Evolutionary conservation across 208 protist genomes (phyloP), one percentile per base, ranked within the genome.

Genomic region (Naegleria gruberi): DNA sequence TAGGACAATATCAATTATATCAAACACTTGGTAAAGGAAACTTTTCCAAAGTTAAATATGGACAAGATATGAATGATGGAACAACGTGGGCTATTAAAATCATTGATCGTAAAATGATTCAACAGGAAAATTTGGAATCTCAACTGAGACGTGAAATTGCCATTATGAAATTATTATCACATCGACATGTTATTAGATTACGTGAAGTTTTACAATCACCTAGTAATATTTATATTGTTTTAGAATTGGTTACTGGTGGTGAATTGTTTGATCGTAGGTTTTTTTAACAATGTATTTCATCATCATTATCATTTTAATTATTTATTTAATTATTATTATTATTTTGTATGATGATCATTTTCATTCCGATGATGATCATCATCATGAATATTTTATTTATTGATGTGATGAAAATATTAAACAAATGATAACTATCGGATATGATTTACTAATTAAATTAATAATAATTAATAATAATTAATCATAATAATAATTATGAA

Each of bases 241-340:
- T 92, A 23, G 91, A 92, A 89, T 84, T 92, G 4, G 88, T 92
- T 23, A 92, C 83, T 26, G 94, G 96, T 85, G 97, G 97, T 0
- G 97, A 98, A 92, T 93, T 99, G 86, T 98, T 98, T 89, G 96
- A 98, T 89, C 92, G 97, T 82, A 98, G n/a, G n/a, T n/a, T n/a
- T 51, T 51, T 4, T 4, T 51, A 51, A 51, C 7, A 51, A 51
- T 51, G 4, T 51, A 17, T 51, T 51, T n/a, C n/a, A n/a, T n/a
- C n/a, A n/a, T n/a, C n/a, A n/a, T n/a, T n/a, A n/a, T n/a, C n/a
- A n/a, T n/a, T n/a, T n/a, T n/a, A n/a, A 17, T 51, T 51, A 51
- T 17, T 17, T 51, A 51, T 51, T 51, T 51, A 51, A 17, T 51
- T 12, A 51, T 51, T 17, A 51, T 51, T 51, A 12, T 17, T 51